A percentile compares a stretch with the other conserved stretches of the same genome.
Conservation (phyloP, 164 flowering plant species). For the Macadamia tetraphylla region DNA sequence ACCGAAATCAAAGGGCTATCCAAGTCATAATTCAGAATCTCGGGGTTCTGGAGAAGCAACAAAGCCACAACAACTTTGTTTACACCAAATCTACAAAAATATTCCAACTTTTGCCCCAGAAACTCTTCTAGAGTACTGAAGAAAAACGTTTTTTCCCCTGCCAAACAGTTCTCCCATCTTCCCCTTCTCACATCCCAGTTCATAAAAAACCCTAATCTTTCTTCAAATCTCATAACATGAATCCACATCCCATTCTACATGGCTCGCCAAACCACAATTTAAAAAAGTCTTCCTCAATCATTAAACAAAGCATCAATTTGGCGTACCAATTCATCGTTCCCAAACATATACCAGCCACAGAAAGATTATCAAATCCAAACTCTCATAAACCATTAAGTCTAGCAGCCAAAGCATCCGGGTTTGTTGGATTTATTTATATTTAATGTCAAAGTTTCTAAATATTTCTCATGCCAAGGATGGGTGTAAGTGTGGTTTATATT, state of each 20-base stretch:
- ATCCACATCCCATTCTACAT: slow-evolving; percentile 46
- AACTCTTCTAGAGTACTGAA: slow-evolving; percentile 38
- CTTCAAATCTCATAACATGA: slow-evolving; percentile 49
- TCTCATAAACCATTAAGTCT: slow-evolving; percentile 27
- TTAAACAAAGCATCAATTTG: slow-evolving; percentile 33
- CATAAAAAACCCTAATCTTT: slow-evolving; percentile 52
- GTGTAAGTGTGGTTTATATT: no score
- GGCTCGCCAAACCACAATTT: slow-evolving; percentile 33
- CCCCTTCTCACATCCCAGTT: slow-evolving; percentile 52
- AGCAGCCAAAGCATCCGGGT: slow-evolving; percentile 15
- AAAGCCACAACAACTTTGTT: slow-evolving; percentile 31
- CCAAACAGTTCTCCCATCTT: slow-evolving; percentile 43
- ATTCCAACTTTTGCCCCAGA: slow-evolving; percentile 42
- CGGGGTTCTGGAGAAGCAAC: slow-evolving; percentile 44
- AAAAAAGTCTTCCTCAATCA: slow-evolving; percentile 46
- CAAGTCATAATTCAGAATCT: slow-evolving; percentile 43
- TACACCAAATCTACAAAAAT: slow-evolving; percentile 40
- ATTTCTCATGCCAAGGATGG: no score
- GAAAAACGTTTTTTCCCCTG: slow-evolving; percentile 27
- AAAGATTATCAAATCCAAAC: slow-evolving; percentile 37
- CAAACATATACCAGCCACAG: slow-evolving; percentile 46
- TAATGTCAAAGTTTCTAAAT: no score
- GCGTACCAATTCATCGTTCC: slow-evolving; percentile 14
- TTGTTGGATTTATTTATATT: no score
- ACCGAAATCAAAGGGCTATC: slow-evolving; percentile 37